Evolutionary conservation across 768 basidiomycete species (phyloP), one percentile per base, ranked within the genome.

Genomic region (Candolleomyces efflorescens): DNA sequence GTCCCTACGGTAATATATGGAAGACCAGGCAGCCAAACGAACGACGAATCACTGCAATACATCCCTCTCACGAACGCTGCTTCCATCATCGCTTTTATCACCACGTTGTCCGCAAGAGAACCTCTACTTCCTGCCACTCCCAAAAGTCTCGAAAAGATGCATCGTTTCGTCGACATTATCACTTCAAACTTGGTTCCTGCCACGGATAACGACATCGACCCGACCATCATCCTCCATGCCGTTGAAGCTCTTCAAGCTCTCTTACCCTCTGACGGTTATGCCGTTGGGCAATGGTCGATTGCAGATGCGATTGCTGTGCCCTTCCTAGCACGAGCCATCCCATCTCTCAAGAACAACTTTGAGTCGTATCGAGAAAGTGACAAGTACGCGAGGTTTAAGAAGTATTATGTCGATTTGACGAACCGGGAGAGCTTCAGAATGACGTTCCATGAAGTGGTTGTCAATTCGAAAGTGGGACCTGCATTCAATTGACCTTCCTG

Each of bases 291-390:
- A 36, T 51, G 49, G 49, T 26, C 78, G 17, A 79, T 82, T 52
- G 87, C 86, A 12, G 88, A 89, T 62, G 79, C 82, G 5, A 80
- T 83, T 0, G 65, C 87, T 24, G 71, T 78, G 5, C 84, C 88
- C 0, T 84, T 86, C 76, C 62, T 87, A 12, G 84, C 78, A 17
- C 74, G 87, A 10, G 58, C 79, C 41, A 75, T 79, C 23, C 55
- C 82, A 1, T 50, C 65, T 24, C 60, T 83, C 36, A 68, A 71
- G 64, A 77, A 83, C 59, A 82, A 86, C 32, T 26, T 84, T 20
- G 85, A 85, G 0, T 71, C 67, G 18, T 88, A 69, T 61, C 72
- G 75, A 5, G 69, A 64, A 22, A 85, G 81, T 26, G 65, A 75
- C 4, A 81, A 80, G 63, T 86, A 79, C 56, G 76, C 70, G 17